Percentiles rank a stretch among this genome's conserved stretches.
Evolutionary conservation across 768 basidiomycete genomes (phyloP).

Genomic region (Phylloporus sp.): DNA sequence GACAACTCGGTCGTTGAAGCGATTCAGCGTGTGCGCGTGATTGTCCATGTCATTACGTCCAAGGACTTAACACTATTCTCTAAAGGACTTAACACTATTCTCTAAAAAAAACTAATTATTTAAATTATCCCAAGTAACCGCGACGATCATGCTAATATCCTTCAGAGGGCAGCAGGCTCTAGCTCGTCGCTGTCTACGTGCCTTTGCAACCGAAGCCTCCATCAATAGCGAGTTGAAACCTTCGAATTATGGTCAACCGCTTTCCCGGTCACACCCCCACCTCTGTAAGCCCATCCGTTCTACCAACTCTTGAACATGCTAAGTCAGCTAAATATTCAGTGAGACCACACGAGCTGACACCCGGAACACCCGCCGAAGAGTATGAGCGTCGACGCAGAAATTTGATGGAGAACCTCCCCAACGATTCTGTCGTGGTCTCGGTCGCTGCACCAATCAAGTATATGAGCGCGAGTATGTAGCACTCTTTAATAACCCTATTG

Average conservation of each 20-base stretch:
- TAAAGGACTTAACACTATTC: too few species aligned
- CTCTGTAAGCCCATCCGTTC: constrained; percentile 45
- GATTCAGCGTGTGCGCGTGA: constrained; percentile 19
- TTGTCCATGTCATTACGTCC: background rate
- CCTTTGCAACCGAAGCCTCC: constrained; percentile 34
- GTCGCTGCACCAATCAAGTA: constrained; percentile 80
- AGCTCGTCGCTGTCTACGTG: constrained; percentile 8
- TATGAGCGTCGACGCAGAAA: constrained; percentile 67
- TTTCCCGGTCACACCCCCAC: constrained; percentile 76
- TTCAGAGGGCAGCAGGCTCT: constrained; percentile 3
- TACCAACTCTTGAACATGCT: constrained; percentile 1
- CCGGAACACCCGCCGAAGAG: constrained; percentile 74
- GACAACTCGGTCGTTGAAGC: background rate
- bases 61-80: too few species aligned
- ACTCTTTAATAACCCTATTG: constrained; percentile 4
- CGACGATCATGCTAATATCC: constrained; percentile 23
- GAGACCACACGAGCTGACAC: constrained; percentile 65
- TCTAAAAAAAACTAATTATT: background rate
- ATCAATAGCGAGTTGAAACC: constrained; percentile 50
- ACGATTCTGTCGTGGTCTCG: constrained; percentile 69
- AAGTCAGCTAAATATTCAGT: constrained; percentile 35
- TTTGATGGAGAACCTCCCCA: constrained; percentile 73
- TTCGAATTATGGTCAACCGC: constrained; percentile 76
- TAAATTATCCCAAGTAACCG: background rate
- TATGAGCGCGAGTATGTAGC: constrained; percentile 71